Percentiles rank a stretch among this genome's conserved stretches.
Conservation (phyloP, 2,329 filamentous ascomycete species). For the Colletotrichum plurivorum region DNA sequence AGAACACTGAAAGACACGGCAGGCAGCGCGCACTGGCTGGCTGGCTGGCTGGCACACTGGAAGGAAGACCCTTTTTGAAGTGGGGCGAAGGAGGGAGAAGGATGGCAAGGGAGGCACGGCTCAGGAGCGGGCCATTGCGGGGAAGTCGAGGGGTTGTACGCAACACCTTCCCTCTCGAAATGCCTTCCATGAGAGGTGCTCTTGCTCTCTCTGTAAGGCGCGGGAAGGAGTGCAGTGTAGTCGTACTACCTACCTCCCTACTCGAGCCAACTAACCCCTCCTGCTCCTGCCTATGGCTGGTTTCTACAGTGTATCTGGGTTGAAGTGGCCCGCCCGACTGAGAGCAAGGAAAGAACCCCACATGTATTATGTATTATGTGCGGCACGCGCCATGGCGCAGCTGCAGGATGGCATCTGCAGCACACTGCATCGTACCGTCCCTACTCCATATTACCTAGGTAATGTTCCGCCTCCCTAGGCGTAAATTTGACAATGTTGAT, state of each 20-base stretch:
- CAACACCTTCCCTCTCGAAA: too few relatives aligned
- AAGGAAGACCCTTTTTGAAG: constrained; percentile 5
- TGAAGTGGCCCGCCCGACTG: too few relatives aligned
- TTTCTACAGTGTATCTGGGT: too few relatives aligned
- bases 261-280: too few relatives aligned
- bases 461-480: not conserved
- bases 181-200: not conserved
- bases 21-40: not conserved
- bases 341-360: not conserved
- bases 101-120: constrained; percentile 13
- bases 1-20: not conserved
- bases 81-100: not conserved
- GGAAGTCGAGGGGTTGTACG: constrained; percentile 1
- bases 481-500: not conserved
- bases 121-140: constrained; percentile 27
- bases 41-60: not conserved
- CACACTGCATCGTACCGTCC: not conserved
- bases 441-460: not conserved
- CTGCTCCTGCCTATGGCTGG: too few relatives aligned
- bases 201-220: too few relatives aligned
- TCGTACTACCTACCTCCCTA: too few relatives aligned
- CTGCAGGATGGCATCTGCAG: not conserved
- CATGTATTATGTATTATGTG: not conserved
- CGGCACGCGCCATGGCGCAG: not conserved
- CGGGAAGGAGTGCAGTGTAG: too few relatives aligned